Evolutionary conservation across 2,329 filamentous ascomycete species (phyloP), one percentile per base, ranked within the genome.

Genomic region (Botrytis galanthina): DNA sequence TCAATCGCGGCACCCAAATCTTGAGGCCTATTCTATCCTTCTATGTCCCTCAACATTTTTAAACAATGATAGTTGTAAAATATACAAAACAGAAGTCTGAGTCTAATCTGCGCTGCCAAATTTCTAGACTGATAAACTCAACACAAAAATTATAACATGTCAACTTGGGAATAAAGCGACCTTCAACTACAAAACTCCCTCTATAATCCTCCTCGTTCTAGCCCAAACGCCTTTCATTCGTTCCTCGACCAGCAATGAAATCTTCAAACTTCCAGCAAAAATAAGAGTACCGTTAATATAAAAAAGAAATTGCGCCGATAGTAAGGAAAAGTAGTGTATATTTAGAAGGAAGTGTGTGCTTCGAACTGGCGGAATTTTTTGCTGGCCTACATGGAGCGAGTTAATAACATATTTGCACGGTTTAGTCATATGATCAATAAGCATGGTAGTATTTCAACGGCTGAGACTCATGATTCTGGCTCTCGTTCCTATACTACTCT

Each of bases 391-490:
- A 26, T 7, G 3, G 35, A 32, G 39, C 2, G n/a, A 69, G 29
- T 26, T 57, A 57, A 42, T 32, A 57, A 69, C n/a, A 57, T 42
- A 22, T 10, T 69, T 57, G 37, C 48, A 69, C 3, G 6, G 5
- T 42, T 42, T 16, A 26, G 3, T 57, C 35, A 26, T 44, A 14
- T 9, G 3, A 57, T 69, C 22, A 54, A 54, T 16, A 42, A 18
- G 20, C 35, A 57, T 69, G 12, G 66, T 48, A 69, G 66, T 69
- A 69, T 69, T 69, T 69, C 66, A 54, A 57, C 42, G 66, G n/a
- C 42, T 75, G 77, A 67, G 26, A 67, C 73, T 32, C 74, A 76
- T 29, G 12, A 69, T 57, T 54, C 4, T 32, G 66, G 66, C 66
- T 69, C 66, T 57, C 66, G 66, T 69, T 69, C 66, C 66, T 69